These are phyloP conservation scores for Podospora pseudoanserina DNA, from an alignment of 495 filamentous ascomycete species.

Conservation along the genomic window DNA sequence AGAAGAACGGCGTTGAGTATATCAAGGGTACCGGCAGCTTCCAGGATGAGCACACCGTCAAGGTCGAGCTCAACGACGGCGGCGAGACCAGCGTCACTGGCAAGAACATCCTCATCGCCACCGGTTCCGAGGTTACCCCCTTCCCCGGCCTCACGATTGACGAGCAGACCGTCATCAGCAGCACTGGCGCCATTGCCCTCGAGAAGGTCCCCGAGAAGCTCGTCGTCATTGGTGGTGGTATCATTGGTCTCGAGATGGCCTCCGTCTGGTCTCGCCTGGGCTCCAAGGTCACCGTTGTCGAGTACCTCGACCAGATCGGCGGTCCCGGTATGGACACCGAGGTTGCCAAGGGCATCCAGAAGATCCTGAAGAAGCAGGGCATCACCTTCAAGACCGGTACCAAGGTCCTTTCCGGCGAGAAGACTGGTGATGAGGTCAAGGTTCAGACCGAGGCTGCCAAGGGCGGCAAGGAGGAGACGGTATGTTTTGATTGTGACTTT, in stretches of 20 bases:
- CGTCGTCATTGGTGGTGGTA: conserved; percentile 96
- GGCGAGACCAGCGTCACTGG: conserved; percentile 76
- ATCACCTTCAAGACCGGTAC: conserved; percentile 98
- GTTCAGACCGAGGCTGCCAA: conserved; percentile 88
- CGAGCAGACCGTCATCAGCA: conserved; percentile 94
- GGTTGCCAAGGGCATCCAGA: conserved; percentile 86
- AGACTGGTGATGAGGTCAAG: conserved; percentile 65
- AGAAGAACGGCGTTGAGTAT: conserved; percentile 98
- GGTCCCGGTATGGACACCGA: conserved; percentile 97
- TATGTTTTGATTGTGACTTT: conserved; percentile 42
- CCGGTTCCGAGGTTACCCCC: conserved; percentile 87
- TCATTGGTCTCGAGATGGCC: conserved; percentile 98
- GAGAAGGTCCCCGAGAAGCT: conserved; percentile 93
- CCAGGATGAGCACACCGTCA: conserved; percentile 83
- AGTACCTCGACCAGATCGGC: conserved; percentile 94
- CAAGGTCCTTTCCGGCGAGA: conserved; percentile 86
- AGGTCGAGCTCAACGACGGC: conserved; percentile 83
- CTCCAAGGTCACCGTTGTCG: conserved; percentile 91
- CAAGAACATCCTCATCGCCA: conserved; percentile 98
- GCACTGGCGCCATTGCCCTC: conserved; percentile 88
- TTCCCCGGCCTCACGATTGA: conserved; percentile 96
- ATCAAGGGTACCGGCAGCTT: conserved; percentile 89
- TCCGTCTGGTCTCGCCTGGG: conserved; percentile 96
- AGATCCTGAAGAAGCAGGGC: conserved; percentile 92
- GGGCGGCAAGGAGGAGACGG: conserved; percentile 89